Evolutionary conservation across 2,329 filamentous ascomycete species (phyloP), one percentile per base, ranked within the genome.

Genomic region (Penicillium sp.): DNA sequence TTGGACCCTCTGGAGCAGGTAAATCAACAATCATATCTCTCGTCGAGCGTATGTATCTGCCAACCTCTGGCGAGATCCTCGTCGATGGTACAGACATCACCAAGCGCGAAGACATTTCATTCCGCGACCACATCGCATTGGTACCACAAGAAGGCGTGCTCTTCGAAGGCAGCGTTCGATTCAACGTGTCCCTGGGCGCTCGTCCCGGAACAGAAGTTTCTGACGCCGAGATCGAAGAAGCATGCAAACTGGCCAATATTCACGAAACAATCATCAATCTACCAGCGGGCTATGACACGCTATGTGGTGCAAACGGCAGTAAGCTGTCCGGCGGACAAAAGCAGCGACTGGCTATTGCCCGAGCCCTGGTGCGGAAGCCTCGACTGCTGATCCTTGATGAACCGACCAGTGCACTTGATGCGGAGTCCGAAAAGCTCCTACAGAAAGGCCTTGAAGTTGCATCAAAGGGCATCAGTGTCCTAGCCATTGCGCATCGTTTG

Each of bases 1-100:
- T 92, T 89, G 86, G 87, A 0, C 83, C 85, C 3, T 86, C 83
- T 0, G 87, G 86, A 3, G 82, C 85, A 1, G 86, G 86, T 1
- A 89, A 89, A 66, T 87, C 83, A 0, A 88, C 86, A 29, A 83
- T 87, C 47, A 79, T 88, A 61, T 79, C 82, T 1, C 62, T 81
- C 6, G 61, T 80, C 1, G 80, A 85, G 63, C 77, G 82, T 3
- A 78, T 86, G 51, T 86, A 86, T 65, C 70, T 64, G 0, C 78
- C 82, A 0, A 70, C 74, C 1, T 73, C 76, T 0, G 84, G 84
- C 0, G 65, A 68, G 0, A 77, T 86, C 29, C 58, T 76, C 4
- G 77, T 87, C 42, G 82, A 85, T 58, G 78, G 79, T 0, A 56
- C 74, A 7, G 77, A 83, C 52, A 74, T 81, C 18, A 70, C 73